Evolutionary conservation across 345 rosid species (phyloP).

Genomic region (Linum tenue): DNA sequence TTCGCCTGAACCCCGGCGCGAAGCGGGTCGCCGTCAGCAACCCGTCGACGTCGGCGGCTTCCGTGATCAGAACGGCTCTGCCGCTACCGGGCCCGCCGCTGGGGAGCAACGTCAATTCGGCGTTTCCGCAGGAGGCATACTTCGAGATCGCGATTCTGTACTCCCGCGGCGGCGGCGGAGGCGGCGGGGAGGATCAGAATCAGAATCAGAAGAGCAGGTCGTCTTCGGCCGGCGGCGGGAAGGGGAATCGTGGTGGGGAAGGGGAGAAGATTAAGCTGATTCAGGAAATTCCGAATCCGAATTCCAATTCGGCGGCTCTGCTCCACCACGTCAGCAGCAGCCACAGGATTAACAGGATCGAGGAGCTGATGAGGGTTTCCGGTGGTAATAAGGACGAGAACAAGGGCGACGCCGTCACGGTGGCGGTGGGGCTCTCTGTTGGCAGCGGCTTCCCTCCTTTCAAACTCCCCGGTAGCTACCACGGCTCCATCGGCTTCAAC

Average conservation of each 20-base stretch:
- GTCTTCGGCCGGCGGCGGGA: background rate
- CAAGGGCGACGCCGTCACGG: constrained; percentile 26
- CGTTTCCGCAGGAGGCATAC: constrained; percentile 88
- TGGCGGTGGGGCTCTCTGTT: constrained; percentile 58
- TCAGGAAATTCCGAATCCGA: constrained; percentile 27
- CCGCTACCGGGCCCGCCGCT: constrained; percentile 91
- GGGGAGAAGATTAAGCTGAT: constrained; percentile 63
- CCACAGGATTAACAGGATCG: constrained; percentile 17
- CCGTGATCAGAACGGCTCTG: constrained; percentile 57
- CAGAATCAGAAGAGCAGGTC: constrained; percentile 9
- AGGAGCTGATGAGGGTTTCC: constrained; percentile 29
- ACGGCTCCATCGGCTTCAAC: constrained; percentile 78
- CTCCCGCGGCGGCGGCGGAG: constrained; percentile 15
- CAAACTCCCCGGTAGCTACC: constrained; percentile 71
- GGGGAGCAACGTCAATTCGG: constrained; percentile 28
- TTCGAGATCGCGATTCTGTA: constrained; percentile 67
- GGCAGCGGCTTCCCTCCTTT: constrained; percentile 40
- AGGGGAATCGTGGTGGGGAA: constrained; percentile 26
- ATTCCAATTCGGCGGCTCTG: constrained; percentile 39
- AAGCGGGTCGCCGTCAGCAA: constrained; percentile 16
- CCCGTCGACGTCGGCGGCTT: constrained; percentile 32
- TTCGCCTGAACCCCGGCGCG: constrained; percentile 49
- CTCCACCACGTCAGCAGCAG: constrained; percentile 19
- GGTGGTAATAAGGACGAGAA: constrained; percentile 23
- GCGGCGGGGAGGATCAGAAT: constrained; percentile 5